Evolutionary conservation across 352 stramenopile species (phyloP).

Genomic region (Pythium brachiatum): DNA sequence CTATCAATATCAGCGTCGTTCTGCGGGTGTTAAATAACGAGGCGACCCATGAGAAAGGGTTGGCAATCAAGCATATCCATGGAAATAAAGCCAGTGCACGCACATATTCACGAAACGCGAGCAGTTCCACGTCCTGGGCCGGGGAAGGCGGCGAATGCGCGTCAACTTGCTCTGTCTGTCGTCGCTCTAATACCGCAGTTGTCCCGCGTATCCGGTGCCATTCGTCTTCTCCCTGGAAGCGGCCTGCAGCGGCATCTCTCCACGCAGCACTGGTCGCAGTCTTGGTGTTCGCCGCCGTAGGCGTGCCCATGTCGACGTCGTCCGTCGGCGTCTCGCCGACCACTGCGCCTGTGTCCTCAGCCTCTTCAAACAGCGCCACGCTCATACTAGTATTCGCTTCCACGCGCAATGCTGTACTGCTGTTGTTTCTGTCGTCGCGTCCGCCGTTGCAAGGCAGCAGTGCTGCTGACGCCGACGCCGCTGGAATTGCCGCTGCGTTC

Average conservation of each 20-base stretch:
- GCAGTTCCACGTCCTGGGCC: conserved; percentile 28
- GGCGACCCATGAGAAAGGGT: not conserved
- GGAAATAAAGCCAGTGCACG: conserved; percentile 14
- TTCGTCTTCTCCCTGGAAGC: not conserved
- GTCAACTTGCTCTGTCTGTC: not conserved
- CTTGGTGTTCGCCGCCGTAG: not conserved
- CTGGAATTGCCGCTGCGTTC: not conserved
- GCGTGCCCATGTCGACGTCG: conserved; percentile 22
- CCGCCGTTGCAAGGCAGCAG: not conserved
- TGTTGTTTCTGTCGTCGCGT: not conserved
- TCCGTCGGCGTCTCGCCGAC: conserved; percentile 10
- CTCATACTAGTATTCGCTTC: conserved; percentile 8
- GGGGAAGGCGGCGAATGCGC: not conserved
- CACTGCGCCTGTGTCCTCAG: not conserved
- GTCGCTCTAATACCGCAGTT: no score
- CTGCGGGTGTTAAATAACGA: conserved; percentile 20
- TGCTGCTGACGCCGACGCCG: not conserved
- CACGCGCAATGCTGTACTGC: no score
- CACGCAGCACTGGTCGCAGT: not conserved
- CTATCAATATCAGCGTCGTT: conserved; percentile 56
- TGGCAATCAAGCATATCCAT: not conserved
- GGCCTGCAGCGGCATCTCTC: not conserved
- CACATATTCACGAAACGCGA: conserved; percentile 63
- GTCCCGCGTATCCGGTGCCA: not conserved
- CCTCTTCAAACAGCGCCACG: not conserved